Conservation (phyloP, 192 early-diverging fungal species). For the Backusella mclennaniae region DNA sequence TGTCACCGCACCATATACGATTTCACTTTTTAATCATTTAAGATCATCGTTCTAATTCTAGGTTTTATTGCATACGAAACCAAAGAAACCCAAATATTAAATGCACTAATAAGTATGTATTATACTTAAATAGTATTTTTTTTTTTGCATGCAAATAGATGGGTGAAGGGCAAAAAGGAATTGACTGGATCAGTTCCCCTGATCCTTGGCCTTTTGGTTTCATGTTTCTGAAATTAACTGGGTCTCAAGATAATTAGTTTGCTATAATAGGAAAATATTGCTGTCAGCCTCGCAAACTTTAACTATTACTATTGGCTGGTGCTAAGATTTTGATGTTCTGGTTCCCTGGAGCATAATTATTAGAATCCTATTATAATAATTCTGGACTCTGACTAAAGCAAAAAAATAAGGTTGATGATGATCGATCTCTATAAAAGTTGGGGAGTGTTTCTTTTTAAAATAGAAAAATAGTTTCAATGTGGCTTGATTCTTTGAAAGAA, state of each 20-base stretch:
- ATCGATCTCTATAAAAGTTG: neutral
- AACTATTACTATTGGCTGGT: neutral
- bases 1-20: neutral
- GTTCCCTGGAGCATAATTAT: neutral
- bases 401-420: neutral
- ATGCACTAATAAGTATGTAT: neutral
- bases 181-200: neutral
- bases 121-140: neutral
- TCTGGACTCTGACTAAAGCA: neutral
- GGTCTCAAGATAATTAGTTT: neutral
- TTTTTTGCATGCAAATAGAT: neutral
- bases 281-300: neutral
- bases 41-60: neutral
- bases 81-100: neutral
- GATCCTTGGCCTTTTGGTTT: neutral
- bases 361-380: neutral
- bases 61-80: neutral
- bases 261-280: neutral
- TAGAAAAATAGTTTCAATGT: neutral
- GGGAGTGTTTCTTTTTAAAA: neutral
- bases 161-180: neutral
- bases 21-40: neutral
- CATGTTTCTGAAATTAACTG: conserved; percentile 4
- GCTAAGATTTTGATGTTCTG: neutral
- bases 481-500: neutral